Conservation (phyloP, 2,329 filamentous ascomycete species). For the Colletotrichum lentis region DNA sequence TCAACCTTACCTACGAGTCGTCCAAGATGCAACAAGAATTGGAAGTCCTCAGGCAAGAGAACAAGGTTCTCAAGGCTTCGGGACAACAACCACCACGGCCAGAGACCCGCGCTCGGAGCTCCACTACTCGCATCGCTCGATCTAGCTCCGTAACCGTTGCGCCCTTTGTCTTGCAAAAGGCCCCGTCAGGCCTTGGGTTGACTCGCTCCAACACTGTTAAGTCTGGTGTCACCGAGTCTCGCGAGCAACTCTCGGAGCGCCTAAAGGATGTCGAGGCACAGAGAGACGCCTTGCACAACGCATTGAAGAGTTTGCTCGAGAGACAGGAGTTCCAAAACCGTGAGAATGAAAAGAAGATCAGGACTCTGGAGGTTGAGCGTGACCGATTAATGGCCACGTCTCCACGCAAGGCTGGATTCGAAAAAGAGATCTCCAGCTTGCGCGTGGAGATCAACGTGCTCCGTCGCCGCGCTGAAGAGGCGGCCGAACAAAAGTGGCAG, state of each 20-base stretch:
- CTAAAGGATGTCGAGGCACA: conserved; percentile 94
- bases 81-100: conserved; percentile 39
- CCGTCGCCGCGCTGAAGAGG: conserved; percentile 88
- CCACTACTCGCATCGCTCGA: conserved; percentile 56
- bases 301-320: conserved; percentile 83
- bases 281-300: conserved; percentile 87
- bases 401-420: conserved; percentile 80
- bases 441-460: conserved; percentile 86
- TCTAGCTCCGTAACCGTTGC: conserved; percentile 73
- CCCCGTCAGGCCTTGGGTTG: conserved; percentile 53
- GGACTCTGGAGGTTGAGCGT: conserved; percentile 78
- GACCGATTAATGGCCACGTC: conserved; percentile 74
- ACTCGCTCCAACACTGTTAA: conserved; percentile 69
- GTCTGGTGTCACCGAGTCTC: conserved; percentile 57
- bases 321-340: conserved; percentile 85
- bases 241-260: conserved; percentile 77
- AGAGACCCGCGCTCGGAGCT: conserved; percentile 41
- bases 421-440: conserved; percentile 80
- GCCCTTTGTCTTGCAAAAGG: conserved; percentile 49
- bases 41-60: conserved; percentile 72
- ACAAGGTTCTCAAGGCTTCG: conserved; percentile 63
- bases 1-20: conserved; percentile 79
- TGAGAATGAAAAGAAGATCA: conserved; percentile 83
- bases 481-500: conserved; percentile 94
- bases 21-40: conserved; percentile 89